Evolutionary conservation across 495 filamentous ascomycete genomes (phyloP).

Genomic region (Aspergillus incahuasiensis): DNA sequence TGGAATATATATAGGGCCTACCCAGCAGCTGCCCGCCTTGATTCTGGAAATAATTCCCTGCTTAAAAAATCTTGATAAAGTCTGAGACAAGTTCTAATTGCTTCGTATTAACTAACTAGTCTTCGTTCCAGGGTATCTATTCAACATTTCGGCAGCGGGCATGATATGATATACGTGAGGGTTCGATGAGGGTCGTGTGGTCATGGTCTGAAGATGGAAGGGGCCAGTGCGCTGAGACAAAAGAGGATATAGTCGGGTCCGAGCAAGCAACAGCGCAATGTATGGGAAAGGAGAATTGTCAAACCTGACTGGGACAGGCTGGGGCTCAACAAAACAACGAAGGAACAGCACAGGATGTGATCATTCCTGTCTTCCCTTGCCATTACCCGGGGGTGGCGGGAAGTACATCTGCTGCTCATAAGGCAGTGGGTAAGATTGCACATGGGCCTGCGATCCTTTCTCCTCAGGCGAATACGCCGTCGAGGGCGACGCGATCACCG

Average conservation of each 20-base stretch:
- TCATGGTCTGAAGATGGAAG: background rate
- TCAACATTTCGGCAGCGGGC: background rate
- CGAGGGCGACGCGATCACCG: constrained; percentile 11
- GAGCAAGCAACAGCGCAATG: background rate
- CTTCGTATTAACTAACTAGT: constrained; percentile 1
- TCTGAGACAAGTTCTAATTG: background rate
- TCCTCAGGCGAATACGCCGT: constrained; percentile 12
- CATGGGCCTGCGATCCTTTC: constrained; percentile 5
- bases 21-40: background rate
- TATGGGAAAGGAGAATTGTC: background rate
- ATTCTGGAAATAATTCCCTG: background rate
- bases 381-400: background rate
- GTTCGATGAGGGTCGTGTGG: background rate
- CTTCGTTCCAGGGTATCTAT: constrained; percentile 4
- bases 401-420: constrained; percentile 3
- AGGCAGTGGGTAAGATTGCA: background rate
- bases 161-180: background rate
- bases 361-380: background rate
- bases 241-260: background rate
- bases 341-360: background rate
- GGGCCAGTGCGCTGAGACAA: background rate
- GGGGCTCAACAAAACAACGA: background rate
- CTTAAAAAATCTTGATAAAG: background rate
- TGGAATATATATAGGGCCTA: background rate
- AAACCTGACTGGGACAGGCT: background rate